Evolutionary conservation across 148 eudicot genomes (phyloP), one percentile per base, ranked within the genome.

Genomic region (Fallopia convolvulus): DNA sequence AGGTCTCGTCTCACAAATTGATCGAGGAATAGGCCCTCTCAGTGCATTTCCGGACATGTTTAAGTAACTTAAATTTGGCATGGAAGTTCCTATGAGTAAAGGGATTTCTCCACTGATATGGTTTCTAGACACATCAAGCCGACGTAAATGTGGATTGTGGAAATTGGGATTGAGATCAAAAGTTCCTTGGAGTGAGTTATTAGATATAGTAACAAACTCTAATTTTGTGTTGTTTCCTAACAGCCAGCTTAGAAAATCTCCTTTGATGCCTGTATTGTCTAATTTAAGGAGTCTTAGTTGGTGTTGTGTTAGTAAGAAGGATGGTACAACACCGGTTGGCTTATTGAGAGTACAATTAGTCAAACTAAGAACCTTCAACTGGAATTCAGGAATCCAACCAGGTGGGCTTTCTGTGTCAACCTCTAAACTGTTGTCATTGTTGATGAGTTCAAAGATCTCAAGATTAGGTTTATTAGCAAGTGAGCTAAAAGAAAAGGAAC

Each of bases 401-500:
- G 40, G 70, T 2, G 40, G 70, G 70, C 18, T 63, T 13, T 63
- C 70, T 63, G 40, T 63, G 70, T 63, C 70, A 63, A 63, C 39
- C 10, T 63, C 39, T 32, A 63, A 23, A 10, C 12, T 63, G 39
- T 12, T 11, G 40, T 26, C 14, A 30, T 12, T 32, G 3, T 63
- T 1, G 0, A 11, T 13, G 18, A 63, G 70, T 14, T 63, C 70
- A 13, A 63, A 63, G 40, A 63, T 36, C 70, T 30, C 40, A 3
- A 63, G 70, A 32, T 63, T 63, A 32, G 70, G 13, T 6, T 63
- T 63, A 12, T 49, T 49, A 70, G 66, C 79, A 17, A 77, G 49
- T 33, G 73, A 77, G 10, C 56, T 41, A 46, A 77, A 77, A 18
- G 79, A 70, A 49, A 77, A 77, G 41, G 74, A 70, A 2, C 74